These are phyloP conservation scores for Nitzschia sp. DNA, from an alignment of 108 stramenopile genomes.

Conservation along the genomic window DNA sequence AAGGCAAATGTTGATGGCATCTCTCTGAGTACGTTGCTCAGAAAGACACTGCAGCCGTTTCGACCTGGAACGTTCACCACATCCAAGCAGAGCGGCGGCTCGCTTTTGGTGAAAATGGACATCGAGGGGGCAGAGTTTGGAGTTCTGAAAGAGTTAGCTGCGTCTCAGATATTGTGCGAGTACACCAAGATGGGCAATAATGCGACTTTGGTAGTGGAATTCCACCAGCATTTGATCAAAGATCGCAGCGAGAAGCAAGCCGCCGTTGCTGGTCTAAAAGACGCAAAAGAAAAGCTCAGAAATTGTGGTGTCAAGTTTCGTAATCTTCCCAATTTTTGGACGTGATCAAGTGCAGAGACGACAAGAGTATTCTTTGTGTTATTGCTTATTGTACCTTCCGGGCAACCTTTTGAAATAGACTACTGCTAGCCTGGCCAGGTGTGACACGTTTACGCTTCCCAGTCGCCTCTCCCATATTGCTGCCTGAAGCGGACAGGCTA, in stretches of 20 bases:
- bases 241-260: conserved; percentile 21
- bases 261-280: conserved; percentile 19
- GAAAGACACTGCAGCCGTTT: conserved; percentile 13
- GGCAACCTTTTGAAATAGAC: conserved; percentile 54
- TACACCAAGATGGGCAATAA: conserved; percentile 30
- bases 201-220: conserved; percentile 40
- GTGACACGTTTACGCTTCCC: conserved; percentile 25
- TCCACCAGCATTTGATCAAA: conserved; percentile 30
- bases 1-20: conserved; percentile 26
- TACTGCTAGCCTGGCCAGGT: conserved; percentile 14
- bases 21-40: conserved; percentile 27
- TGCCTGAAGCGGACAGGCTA: conserved; percentile 12
- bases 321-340: conserved; percentile 22
- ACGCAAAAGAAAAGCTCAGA: conserved; percentile 22
- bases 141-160: conserved; percentile 25
- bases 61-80: not conserved
- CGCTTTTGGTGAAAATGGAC: conserved; percentile 40
- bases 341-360: not conserved
- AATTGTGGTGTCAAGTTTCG: conserved; percentile 32
- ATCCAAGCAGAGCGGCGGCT: conserved; percentile 10
- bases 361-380: not conserved
- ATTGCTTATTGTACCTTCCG: conserved; percentile 4
- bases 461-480: conserved; percentile 1
- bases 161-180: conserved; percentile 27
- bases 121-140: conserved; percentile 44